Evolutionary conservation across 2,329 filamentous ascomycete genomes (phyloP).

Genomic region (Botrytis aclada): DNA sequence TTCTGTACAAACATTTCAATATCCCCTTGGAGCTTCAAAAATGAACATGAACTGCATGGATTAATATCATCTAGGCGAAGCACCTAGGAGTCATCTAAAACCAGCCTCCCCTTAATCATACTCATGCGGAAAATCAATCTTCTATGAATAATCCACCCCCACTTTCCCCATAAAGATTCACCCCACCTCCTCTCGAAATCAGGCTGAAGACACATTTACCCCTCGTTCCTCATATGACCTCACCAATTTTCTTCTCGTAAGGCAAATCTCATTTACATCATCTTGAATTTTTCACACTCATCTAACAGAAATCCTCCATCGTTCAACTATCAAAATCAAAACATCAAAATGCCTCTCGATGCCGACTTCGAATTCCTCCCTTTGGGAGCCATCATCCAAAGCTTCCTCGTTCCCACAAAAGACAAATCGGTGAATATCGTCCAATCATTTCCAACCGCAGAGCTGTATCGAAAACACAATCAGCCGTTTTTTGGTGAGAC

Average conservation of each 20-base stretch:
- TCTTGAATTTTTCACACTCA: neutral
- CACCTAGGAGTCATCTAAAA: neutral
- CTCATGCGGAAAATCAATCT: neutral
- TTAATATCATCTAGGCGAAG: neutral
- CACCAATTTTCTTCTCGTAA: neutral
- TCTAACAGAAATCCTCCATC: no score
- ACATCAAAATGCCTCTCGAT: constrained; percentile 13
- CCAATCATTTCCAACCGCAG: constrained; percentile 73
- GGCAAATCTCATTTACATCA: neutral
- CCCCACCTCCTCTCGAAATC: constrained; percentile 5
- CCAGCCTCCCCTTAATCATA: neutral
- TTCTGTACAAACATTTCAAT: neutral
- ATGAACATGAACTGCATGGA: neutral
- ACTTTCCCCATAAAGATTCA: constrained; percentile 12
- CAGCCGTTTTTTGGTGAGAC: constrained; percentile 85
- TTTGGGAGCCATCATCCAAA: constrained; percentile 75
- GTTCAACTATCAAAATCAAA: neutral
- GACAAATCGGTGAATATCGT: constrained; percentile 65
- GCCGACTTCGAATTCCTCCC: constrained; percentile 61
- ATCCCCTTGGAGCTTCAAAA: neutral
- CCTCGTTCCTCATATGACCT: constrained; percentile 12
- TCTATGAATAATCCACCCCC: neutral
- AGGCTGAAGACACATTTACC: constrained; percentile 14
- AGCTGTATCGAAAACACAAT: constrained; percentile 74
- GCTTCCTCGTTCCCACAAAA: constrained; percentile 65